Evolutionary conservation across 495 filamentous ascomycete species (phyloP).

Genomic region (Podospora sp.): DNA sequence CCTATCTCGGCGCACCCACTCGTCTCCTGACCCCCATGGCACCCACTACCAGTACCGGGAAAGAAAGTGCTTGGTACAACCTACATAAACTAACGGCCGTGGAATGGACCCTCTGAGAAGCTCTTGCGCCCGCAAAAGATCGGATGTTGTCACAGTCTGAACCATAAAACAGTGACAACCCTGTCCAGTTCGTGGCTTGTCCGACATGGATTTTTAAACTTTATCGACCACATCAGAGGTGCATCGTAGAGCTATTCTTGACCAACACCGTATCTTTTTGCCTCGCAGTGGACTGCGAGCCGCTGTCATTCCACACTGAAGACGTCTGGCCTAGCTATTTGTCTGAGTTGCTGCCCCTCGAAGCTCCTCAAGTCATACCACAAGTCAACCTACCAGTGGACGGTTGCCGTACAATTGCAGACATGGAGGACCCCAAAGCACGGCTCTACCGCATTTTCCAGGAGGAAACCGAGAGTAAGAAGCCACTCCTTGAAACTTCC

Average conservation of each 20-base stretch:
- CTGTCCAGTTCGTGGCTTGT: neutral
- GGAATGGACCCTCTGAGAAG: neutral
- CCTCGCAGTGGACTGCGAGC: neutral
- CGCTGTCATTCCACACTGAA: neutral
- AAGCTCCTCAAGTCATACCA: neutral
- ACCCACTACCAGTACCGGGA: neutral
- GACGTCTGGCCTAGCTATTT: neutral
- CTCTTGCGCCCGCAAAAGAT: neutral
- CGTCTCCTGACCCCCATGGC: neutral
- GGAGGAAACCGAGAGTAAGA: slow-evolving; percentile 64
- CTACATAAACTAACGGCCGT: neutral
- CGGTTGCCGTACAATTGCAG: neutral
- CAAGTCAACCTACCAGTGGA: too few species aligned
- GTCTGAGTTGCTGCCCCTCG: neutral
- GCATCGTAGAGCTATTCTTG: neutral
- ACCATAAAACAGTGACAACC: neutral
- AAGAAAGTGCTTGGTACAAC: neutral
- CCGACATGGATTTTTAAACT: neutral
- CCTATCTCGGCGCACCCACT: neutral
- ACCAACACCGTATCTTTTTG: neutral
- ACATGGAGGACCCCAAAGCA: slow-evolving; percentile 55
- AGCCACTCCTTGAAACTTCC: slow-evolving; percentile 22
- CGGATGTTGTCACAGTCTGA: neutral
- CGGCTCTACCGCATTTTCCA: slow-evolving; percentile 81
- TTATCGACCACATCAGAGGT: neutral